Evolutionary conservation across 495 filamentous ascomycete species (phyloP).

Genomic region (Achaetomiella virescens): DNA sequence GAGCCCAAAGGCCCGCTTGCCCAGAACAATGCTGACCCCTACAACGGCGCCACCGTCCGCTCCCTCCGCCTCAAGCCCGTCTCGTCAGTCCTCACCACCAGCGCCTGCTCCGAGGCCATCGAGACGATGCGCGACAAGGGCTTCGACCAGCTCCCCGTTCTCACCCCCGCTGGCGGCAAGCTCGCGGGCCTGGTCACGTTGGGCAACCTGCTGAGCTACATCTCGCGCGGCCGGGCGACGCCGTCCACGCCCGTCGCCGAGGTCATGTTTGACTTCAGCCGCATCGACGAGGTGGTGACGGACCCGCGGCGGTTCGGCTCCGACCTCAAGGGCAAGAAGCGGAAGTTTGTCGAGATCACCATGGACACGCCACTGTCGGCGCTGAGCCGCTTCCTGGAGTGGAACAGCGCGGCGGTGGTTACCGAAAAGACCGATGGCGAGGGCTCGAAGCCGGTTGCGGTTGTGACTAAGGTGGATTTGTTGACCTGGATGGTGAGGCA

Average conservation of each 20-base stretch:
- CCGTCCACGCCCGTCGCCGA: slow-evolving; percentile 65
- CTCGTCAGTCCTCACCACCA: slow-evolving; percentile 65
- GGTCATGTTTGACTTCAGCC: slow-evolving; percentile 95
- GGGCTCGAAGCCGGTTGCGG: slow-evolving; percentile 64
- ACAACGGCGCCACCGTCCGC: slow-evolving; percentile 66
- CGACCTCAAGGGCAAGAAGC: slow-evolving; percentile 40
- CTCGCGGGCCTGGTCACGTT: slow-evolving; percentile 90
- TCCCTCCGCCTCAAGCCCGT: slow-evolving; percentile 85
- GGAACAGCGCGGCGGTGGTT: slow-evolving; percentile 92
- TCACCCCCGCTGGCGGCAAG: slow-evolving; percentile 57
- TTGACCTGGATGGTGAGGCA: slow-evolving; percentile 87
- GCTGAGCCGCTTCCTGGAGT: slow-evolving; percentile 89
- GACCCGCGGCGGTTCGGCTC: slow-evolving; percentile 63
- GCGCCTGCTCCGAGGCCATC: slow-evolving; percentile 73
- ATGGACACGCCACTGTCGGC: slow-evolving; percentile 77
- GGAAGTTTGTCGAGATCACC: slow-evolving; percentile 90
- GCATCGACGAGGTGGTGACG: slow-evolving; percentile 79
- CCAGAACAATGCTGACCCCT: slow-evolving; percentile 46
- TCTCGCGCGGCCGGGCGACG: slow-evolving; percentile 72
- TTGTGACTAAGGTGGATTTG: slow-evolving; percentile 95
- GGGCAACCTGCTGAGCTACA: slow-evolving; percentile 86
- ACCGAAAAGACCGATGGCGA: slow-evolving; percentile 59
- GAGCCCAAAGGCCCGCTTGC: slow-evolving; percentile 22
- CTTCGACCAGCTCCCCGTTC: slow-evolving; percentile 93
- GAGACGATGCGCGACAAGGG: slow-evolving; percentile 96